Conservation (phyloP, 78 protist species). For the Monosiga brevicollis region DNA sequence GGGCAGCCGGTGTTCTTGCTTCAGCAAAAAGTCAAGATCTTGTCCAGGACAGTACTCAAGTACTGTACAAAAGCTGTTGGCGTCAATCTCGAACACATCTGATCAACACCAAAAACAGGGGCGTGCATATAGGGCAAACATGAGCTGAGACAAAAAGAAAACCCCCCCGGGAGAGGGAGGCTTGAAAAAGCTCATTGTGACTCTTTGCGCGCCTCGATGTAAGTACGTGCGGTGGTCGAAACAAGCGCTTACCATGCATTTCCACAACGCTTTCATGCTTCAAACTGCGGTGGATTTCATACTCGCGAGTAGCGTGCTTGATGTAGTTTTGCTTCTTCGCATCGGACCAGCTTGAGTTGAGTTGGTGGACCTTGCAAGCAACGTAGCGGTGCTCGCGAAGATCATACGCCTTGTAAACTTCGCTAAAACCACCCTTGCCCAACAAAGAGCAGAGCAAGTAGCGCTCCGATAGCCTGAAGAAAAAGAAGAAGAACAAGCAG, state of each 20-base stretch:
- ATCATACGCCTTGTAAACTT: constrained; percentile 75
- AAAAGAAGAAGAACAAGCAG: too few species aligned
- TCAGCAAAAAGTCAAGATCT: constrained; percentile 33
- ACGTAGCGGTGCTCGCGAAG: constrained; percentile 29
- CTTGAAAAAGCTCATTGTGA: too few species aligned
- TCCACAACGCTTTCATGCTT: constrained; percentile 58
- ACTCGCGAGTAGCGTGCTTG: constrained; percentile 76
- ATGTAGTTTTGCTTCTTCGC: constrained; percentile 33
- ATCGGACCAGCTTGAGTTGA: constrained; percentile 56
- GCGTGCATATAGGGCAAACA: too few species aligned
- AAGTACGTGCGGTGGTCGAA: too few species aligned
- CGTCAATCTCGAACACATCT: constrained; percentile 48
- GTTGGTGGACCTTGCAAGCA: constrained; percentile 84
- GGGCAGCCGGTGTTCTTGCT: constrained; percentile 1
- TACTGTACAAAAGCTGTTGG: constrained; percentile 56
- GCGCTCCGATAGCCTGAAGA: constrained; percentile 13
- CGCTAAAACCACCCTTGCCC: constrained; percentile 82
- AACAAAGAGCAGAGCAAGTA: constrained; percentile 53
- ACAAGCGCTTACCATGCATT: constrained; percentile 9
- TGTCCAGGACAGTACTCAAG: constrained; percentile 60
- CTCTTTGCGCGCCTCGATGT: too few species aligned
- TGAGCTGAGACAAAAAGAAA: too few species aligned
- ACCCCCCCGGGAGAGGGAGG: too few species aligned
- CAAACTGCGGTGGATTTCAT: constrained; percentile 49
- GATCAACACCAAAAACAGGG: too few species aligned